Evolutionary conservation across 2,329 filamentous ascomycete species (phyloP), one percentile per base, ranked within the genome.

Genomic region (Cercospora berteroae): DNA sequence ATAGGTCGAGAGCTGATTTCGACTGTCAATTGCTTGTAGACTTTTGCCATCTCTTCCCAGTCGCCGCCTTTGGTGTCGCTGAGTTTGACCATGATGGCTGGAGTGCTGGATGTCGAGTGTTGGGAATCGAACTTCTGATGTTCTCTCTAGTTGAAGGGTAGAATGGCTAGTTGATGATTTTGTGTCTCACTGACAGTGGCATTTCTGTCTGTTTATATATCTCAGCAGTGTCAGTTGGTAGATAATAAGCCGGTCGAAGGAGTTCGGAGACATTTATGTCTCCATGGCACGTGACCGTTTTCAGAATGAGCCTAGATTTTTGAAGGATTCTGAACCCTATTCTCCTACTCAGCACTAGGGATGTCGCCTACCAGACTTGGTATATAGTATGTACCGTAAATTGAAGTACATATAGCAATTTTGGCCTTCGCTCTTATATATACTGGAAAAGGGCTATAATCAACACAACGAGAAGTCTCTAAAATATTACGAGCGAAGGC

Each of bases 21-120:
- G 12, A 66, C 67, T 4, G 70, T 71, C 57, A 73, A 50, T 27
- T 71, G 60, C 48, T 70, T 70, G 66, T 74, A 75, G 20, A 72
- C 66, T 8, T 61, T 63, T 20, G 73, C 72, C 57, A 74, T 67
- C 16, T 63, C 61, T 16, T 59, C 59, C 74, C 74, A 75, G 63
- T 74, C 71, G 20, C 64, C 67, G 42, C 73, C 74, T 63, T 70
- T 65, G 61, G 68, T 63, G n/a, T 63, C 44, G 44, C 60, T 63
- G 10, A 63, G 18, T 39, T 48, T 31, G 1, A 50, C 60, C 60
- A 63, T 63, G 29, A 5, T 55, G 48, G 29, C 0, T 36, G 42
- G 8, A 10, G 9, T 18, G n/a, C 42, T 63, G 9, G 29, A 16
- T 63, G 36, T 29, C n/a, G 39, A 31, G 10, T 23, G 7, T n/a